Evolutionary conservation across 139 green algal genomes (phyloP).

Genomic region (Ulvella scutata): DNA sequence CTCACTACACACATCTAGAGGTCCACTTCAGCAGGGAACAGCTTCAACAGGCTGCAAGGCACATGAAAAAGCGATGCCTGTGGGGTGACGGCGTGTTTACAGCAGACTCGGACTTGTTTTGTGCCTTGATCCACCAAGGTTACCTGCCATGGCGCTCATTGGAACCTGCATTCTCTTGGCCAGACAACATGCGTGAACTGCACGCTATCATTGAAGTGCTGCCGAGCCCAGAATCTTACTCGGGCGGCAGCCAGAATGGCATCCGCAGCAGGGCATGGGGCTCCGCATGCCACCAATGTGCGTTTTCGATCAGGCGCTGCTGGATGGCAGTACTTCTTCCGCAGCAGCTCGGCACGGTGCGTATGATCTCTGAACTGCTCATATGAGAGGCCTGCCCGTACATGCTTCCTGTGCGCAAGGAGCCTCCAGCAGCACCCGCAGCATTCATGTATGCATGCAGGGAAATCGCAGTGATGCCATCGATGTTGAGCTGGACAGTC

Average conservation of each 20-base stretch:
- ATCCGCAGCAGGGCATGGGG: neutral
- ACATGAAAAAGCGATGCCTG: constrained; percentile 78
- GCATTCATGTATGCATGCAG: neutral
- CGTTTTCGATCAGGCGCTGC: neutral
- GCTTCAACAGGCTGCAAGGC: constrained; percentile 5
- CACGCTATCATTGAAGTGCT: constrained; percentile 28
- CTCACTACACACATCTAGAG: neutral
- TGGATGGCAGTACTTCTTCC: neutral
- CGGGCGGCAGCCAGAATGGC: neutral
- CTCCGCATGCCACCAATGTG: neutral
- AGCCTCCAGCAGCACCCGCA: neutral
- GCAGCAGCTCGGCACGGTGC: neutral
- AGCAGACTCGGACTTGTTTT: constrained; percentile 81
- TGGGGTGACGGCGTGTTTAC: constrained; percentile 91
- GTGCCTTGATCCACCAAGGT: constrained; percentile 86
- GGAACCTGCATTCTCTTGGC: neutral
- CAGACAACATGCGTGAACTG: neutral
- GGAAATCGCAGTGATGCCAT: neutral
- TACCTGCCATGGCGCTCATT: constrained; percentile 19
- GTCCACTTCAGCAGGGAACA: neutral
- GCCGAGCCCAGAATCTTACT: neutral
- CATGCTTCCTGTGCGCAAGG: neutral
- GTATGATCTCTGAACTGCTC: neutral
- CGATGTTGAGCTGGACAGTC: neutral
- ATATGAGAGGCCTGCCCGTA: neutral